Conservation (phyloP, 2,329 filamentous ascomycete species). For the Alternaria sp. region DNA sequence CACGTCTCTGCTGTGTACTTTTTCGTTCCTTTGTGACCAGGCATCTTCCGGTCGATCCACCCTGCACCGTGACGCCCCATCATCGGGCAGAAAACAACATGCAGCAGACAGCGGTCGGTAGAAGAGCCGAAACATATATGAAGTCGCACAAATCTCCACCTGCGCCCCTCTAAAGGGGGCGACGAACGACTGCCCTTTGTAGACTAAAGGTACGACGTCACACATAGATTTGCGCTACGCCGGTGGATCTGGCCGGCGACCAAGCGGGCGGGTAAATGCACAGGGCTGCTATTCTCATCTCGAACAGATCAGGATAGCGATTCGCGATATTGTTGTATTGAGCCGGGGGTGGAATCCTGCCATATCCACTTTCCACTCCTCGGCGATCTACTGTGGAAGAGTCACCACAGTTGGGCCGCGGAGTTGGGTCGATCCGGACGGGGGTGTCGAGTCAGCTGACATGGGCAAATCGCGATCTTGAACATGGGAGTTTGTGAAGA, state of each 20-base stretch:
- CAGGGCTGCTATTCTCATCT: conserved; percentile 2
- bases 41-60: not conserved
- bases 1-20: not conserved
- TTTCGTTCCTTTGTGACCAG: not conserved
- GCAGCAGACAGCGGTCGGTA: not conserved
- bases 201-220: conserved; percentile 4
- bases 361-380: not conserved
- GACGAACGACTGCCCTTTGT: not conserved
- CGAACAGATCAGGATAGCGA: not conserved
- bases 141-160: conserved; percentile 6
- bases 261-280: conserved; percentile 2
- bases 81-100: not conserved
- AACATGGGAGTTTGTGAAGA: not conserved
- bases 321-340: not conserved
- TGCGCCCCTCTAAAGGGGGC: not conserved
- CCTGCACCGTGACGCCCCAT: not conserved
- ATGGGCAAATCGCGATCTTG: not conserved
- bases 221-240: conserved; percentile 5
- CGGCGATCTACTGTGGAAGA: conserved; percentile 7
- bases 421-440: conserved; percentile 11
- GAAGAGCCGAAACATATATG: not conserved
- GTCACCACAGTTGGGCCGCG: conserved; percentile 3
- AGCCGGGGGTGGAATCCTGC: conserved; percentile 2
- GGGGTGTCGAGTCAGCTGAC: conserved; percentile 6
- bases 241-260: conserved; percentile 8